These are phyloP conservation scores for Boletus pseudopeckii DNA, from an alignment of 768 basidiomycete genomes.

Conservation along the genomic window DNA sequence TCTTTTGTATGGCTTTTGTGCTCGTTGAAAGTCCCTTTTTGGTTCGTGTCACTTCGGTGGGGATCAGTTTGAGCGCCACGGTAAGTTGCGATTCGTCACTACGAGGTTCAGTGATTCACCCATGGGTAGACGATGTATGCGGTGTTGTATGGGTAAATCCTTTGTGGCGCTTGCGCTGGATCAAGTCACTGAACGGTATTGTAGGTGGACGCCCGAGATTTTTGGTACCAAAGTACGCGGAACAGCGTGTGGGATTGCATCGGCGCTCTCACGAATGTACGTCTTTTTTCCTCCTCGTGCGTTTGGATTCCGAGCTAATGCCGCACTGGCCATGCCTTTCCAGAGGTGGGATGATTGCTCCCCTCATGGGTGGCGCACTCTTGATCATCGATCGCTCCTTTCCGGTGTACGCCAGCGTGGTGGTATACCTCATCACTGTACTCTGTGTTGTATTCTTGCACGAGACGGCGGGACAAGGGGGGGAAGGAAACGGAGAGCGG, in stretches of 20 bases:
- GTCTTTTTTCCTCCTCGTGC: conserved; percentile 27
- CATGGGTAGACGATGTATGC: conserved; percentile 72
- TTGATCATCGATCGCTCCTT: conserved; percentile 64
- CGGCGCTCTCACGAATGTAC: conserved; percentile 80
- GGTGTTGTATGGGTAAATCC: conserved; percentile 62
- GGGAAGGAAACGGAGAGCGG: conserved; percentile 17
- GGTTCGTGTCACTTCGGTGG: conserved; percentile 66
- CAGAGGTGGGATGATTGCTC: conserved; percentile 88
- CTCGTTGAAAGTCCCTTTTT: conserved; percentile 53
- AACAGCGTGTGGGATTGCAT: conserved; percentile 85
- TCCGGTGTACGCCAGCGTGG: conserved; percentile 75
- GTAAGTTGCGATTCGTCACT: conserved; percentile 11
- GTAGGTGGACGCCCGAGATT: conserved; percentile 79
- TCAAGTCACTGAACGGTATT: not conserved
- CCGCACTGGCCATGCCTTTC: not conserved
- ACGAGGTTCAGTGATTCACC: not conserved
- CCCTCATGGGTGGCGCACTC: conserved; percentile 71
- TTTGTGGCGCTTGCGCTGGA: not conserved
- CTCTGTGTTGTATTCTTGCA: conserved; percentile 57
- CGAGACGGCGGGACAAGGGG: conserved; percentile 44
- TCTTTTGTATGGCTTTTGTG: conserved; percentile 70
- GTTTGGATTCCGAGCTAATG: too few species aligned
- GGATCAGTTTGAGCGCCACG: conserved; percentile 74
- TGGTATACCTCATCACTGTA: conserved; percentile 60
- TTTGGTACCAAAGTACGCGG: conserved; percentile 85